phyloP scores from a whole-genome alignment of 1,284 basidiomycete species.

The Marasmius sp. region DNA sequence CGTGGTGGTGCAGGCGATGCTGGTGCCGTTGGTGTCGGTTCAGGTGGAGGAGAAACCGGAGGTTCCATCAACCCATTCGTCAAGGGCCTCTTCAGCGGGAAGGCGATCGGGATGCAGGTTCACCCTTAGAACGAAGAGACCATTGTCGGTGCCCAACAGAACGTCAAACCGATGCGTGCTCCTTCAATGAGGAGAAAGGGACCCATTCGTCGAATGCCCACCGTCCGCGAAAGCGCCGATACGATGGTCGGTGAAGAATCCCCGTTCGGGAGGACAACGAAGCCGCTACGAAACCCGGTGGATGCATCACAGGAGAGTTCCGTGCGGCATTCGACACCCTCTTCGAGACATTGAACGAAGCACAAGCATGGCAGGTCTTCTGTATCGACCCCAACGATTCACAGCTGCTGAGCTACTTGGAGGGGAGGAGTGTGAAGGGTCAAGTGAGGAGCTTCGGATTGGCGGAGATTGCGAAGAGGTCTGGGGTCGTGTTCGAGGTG shows the following conservation, averaged over 20 bases:
- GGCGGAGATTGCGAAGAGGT: constrained; percentile 74
- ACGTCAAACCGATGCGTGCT: constrained; percentile 89
- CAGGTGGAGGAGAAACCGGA: not conserved
- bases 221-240: constrained; percentile 52
- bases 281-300: constrained; percentile 33
- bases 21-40: constrained; percentile 38
- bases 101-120: constrained; percentile 86
- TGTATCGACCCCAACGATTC: constrained; percentile 95
- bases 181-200: constrained; percentile 85
- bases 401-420: constrained; percentile 91
- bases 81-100: constrained; percentile 84
- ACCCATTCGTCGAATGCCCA: constrained; percentile 62
- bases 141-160: constrained; percentile 91
- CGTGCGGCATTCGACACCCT: constrained; percentile 80
- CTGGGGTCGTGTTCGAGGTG: constrained; percentile 74
- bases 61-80: constrained; percentile 89
- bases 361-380: constrained; percentile 91
- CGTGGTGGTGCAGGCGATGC: constrained; percentile 68
- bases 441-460: constrained; percentile 86
- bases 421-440: constrained; percentile 88
- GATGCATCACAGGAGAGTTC: constrained; percentile 89
- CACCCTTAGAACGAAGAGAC: constrained; percentile 93
- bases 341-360: constrained; percentile 87
- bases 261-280: constrained; percentile 44
- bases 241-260: constrained; percentile 49